Conservation (phyloP, 2,329 filamentous ascomycete genomes). For the Pseudogymnoascus sp. region DNA sequence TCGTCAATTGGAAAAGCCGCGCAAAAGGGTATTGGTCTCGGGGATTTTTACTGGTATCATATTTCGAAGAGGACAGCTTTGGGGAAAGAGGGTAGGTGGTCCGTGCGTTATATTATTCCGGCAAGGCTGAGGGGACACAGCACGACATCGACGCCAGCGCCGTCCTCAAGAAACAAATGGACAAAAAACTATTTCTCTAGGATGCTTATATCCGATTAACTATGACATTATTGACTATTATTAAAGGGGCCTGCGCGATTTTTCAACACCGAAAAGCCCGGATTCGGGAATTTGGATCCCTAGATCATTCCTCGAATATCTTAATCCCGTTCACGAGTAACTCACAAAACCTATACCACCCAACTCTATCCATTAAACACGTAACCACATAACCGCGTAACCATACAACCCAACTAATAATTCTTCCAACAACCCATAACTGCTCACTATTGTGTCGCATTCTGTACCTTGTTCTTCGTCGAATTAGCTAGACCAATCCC, state of each 20-base stretch:
- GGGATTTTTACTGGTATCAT: slow-evolving; percentile 4
- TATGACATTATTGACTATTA: not conserved
- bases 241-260: not conserved
- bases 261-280: not conserved
- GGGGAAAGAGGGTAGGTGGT: slow-evolving; percentile 10
- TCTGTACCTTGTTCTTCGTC: not conserved
- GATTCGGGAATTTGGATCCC: not conserved
- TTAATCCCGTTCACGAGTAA: not conserved
- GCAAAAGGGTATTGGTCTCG: slow-evolving; percentile 1
- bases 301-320: not conserved
- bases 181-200: not conserved
- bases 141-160: not conserved
- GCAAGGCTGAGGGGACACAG: not conserved
- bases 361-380: not conserved
- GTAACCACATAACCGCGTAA: not conserved
- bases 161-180: not conserved
- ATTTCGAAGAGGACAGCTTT: slow-evolving; percentile 14
- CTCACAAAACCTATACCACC: not conserved
- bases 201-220: not conserved
- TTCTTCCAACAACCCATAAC: not conserved
- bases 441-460: not conserved
- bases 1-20: not conserved
- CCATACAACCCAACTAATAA: not conserved
- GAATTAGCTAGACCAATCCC: slow-evolving; percentile 22
- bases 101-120: slow-evolving; percentile 3